Conservation (phyloP, 768 basidiomycete species). For the Lactifluus volemus region DNA sequence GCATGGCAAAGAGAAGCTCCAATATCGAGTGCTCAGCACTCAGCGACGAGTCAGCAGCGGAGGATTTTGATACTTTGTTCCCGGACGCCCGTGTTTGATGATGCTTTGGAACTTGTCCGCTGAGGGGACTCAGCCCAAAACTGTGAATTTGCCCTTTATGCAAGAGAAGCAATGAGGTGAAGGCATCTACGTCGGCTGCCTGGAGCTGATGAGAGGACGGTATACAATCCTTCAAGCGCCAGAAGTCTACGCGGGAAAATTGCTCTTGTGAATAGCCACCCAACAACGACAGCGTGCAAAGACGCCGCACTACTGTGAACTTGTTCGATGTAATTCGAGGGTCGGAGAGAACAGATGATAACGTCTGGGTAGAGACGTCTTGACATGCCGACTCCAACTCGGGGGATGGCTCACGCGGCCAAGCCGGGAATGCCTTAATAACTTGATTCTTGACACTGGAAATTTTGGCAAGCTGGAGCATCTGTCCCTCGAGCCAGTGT, state of each 20-base stretch:
- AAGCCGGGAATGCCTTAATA: slow-evolving; percentile 54
- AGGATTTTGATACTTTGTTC: background rate
- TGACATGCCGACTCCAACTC: slow-evolving; percentile 38
- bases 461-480: slow-evolving; percentile 33
- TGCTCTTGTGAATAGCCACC: slow-evolving; percentile 32
- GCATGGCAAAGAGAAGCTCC: slow-evolving; percentile 16
- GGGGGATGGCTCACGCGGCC: slow-evolving; percentile 57
- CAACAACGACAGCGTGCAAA: slow-evolving; percentile 41
- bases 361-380: slow-evolving; percentile 36
- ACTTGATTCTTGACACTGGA: slow-evolving; percentile 35
- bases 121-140: slow-evolving; percentile 44
- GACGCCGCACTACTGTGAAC: slow-evolving; percentile 61
- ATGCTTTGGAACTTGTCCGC: slow-evolving; percentile 34
- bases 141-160: slow-evolving; percentile 55
- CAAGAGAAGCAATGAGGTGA: slow-evolving; percentile 52
- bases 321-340: slow-evolving; percentile 60
- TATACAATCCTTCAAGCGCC: slow-evolving; percentile 76
- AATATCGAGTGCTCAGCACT: slow-evolving; percentile 12
- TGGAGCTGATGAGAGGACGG: slow-evolving; percentile 46
- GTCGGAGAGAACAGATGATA: slow-evolving; percentile 52
- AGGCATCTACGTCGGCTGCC: slow-evolving; percentile 63
- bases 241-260: slow-evolving; percentile 62
- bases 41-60: slow-evolving; percentile 28
- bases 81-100: slow-evolving; percentile 22
- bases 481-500: slow-evolving; percentile 55